A percentile compares a stretch with the other conserved stretches of the same genome.
These are phyloP conservation scores for Nasturtium officinale DNA, from an alignment of 345 rosid genomes.

Conservation along the genomic window DNA sequence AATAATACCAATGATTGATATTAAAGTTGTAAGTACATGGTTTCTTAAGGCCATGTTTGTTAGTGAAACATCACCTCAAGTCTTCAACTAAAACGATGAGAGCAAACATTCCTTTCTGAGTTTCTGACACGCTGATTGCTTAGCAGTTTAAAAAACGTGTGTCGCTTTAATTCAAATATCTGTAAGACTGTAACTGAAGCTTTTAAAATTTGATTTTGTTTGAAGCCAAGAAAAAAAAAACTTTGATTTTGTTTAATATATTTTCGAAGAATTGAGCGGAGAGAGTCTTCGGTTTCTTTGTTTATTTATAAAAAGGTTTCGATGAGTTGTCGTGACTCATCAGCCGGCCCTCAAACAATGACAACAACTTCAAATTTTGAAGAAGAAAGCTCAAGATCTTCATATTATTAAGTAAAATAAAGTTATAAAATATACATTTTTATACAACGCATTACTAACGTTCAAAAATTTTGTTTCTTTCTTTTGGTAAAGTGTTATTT, in stretches of 20 bases:
- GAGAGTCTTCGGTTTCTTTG: slow-evolving; percentile 14
- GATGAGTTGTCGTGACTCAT: slow-evolving; percentile 43
- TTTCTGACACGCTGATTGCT: slow-evolving; percentile 13
- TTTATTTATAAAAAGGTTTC: slow-evolving; percentile 26
- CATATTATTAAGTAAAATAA: not conserved
- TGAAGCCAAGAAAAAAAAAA: too few species aligned
- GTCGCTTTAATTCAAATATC: slow-evolving; percentile 11
- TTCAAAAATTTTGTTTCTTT: slow-evolving; percentile 8
- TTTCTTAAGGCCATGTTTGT: slow-evolving; percentile 18
- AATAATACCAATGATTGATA: not conserved
- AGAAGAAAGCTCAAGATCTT: not conserved
- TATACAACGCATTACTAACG: not conserved
- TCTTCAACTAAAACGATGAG: not conserved
- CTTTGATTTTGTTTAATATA: too few species aligned
- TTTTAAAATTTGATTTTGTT: not conserved
- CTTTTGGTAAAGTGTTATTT: not conserved
- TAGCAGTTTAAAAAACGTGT: not conserved
- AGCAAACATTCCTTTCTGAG: slow-evolving; percentile 28
- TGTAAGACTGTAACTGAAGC: not conserved
- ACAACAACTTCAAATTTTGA: not conserved
- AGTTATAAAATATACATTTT: not conserved
- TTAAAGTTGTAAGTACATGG: slow-evolving; percentile 17
- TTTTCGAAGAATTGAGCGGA: not conserved
- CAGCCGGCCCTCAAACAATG: slow-evolving; percentile 35
- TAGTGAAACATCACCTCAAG: slow-evolving; percentile 17